Percentiles rank a stretch among this genome's conserved stretches.
Conservation (phyloP, 2,329 filamentous ascomycete species). For the Fusarium scirpi region DNA sequence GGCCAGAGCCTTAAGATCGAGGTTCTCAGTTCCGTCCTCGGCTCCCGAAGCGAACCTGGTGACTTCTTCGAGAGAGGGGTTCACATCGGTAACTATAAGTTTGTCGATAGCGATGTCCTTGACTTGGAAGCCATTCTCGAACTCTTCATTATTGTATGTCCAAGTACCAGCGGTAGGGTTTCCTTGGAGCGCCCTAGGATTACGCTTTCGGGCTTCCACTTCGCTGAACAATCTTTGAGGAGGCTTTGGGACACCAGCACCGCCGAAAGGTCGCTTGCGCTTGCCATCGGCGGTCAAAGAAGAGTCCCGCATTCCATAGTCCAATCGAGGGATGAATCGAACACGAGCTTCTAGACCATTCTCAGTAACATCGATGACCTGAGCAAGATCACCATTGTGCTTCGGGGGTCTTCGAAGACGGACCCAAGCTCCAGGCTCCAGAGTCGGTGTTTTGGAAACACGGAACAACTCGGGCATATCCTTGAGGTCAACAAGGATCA, state of each 20-base stretch:
- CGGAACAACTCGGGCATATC: constrained; percentile 98
- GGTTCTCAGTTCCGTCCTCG: constrained; percentile 92
- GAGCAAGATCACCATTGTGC: constrained; percentile 89
- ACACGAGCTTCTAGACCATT: constrained; percentile 92
- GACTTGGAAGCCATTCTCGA: constrained; percentile 91
- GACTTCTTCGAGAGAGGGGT: constrained; percentile 93
- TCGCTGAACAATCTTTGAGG: constrained; percentile 94
- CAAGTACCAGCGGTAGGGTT: constrained; percentile 85
- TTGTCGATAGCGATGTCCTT: constrained; percentile 94
- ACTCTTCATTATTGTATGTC: constrained; percentile 88
- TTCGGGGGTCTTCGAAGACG: constrained; percentile 83
- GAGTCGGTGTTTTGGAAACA: constrained; percentile 84
- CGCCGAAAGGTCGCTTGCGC: constrained; percentile 77
- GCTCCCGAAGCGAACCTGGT: constrained; percentile 91
- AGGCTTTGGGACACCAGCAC: constrained; percentile 71
- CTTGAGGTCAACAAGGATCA: constrained; percentile 91
- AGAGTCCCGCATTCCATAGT: constrained; percentile 91
- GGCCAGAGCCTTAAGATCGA: constrained; percentile 91
- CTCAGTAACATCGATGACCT: constrained; percentile 91
- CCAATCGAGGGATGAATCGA: constrained; percentile 87
- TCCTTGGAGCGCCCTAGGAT: constrained; percentile 71
- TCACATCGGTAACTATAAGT: constrained; percentile 88
- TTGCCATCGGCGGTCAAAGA: constrained; percentile 71
- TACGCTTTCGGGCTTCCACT: constrained; percentile 88
- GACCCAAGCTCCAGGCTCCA: constrained; percentile 92